Base-by-base conservation (phyloP, 1,284 basidiomycete species). In the Malassezia psittaci region DNA sequence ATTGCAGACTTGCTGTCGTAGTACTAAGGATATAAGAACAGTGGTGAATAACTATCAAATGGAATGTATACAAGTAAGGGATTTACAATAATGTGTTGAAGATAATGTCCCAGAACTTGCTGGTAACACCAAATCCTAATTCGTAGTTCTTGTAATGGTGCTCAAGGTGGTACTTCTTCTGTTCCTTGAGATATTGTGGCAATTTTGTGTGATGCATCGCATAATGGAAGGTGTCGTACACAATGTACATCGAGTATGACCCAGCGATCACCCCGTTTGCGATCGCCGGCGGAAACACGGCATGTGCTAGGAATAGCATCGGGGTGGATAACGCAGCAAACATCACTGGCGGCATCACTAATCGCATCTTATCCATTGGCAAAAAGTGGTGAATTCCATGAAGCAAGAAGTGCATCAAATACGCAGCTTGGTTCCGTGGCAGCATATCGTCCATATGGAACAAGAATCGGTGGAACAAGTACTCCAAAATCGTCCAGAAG, bases 141-240 rank as follows among this genome's bases (percentile, higher is more conserved):
- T 96, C 90, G 74, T 89, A 94, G 80, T 96, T 78, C 76, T 69
- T 69, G 66, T 74, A 96, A 77, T 96, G 93, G 74, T 96, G 91
- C n/a, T 90, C 90, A 62, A 99, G 83, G 72, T 99, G 93, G 72
- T 96, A 96, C 75, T 87, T 86, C 81, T 99, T 99, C 85, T 89
- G 85, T 75, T 90, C 84, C 53, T 81, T 81, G 76, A 96, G 77
- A 77, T 96, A 94, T 42, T 83, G 78, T 0, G 91, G 91, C 29
- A 98, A 82, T 40, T 63, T 60, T 18, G 69, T 67, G 61, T 75
- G 74, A 57, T 75, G 74, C 12, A 75, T 62, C 2, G 72, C 71
- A 42, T 74, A 75, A 63, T 75, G 74, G 65, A 69, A 74, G 59
- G 65, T 67, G 60, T 75, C 74, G 62, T 75, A 75, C 15, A 63